Evolutionary conservation across 495 filamentous ascomycete species (phyloP), one percentile per base, ranked within the genome.

Genomic region (Daldinia childiae): DNA sequence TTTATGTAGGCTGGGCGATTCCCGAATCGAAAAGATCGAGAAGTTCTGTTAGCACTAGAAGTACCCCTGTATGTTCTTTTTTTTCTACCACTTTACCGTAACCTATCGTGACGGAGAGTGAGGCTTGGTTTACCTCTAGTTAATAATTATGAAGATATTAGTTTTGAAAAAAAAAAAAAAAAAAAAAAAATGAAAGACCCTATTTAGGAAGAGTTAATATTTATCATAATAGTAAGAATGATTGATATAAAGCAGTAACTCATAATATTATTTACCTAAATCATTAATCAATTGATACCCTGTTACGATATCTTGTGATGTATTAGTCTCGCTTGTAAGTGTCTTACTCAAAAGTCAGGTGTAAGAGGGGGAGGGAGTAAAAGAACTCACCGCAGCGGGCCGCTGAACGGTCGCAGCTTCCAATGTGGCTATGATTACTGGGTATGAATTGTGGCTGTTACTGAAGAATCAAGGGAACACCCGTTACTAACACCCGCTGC

Each of bases 341-440:
- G 34, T 36, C 34, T 36, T 36, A 14, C 34, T 36, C 12, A 36
- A 58, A 62, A 27, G 58, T 21, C 5, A 9, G 41, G 41, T 17
- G n/a, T 21, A 21, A 21, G 27, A 54, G 15, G 59, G 38, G 21
- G 38, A 17, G 32, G 30, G 57, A 38, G 57, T 27, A 21, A 56
- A 57, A 14, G 15, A 55, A 26, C 21, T 21, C 43, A 29, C 36
- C 26, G 34, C 48, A 32, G 27, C 51, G 8, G 67, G 62, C 63
- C 58, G 45, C 43, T 19, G 45, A 62, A 56, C 19, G 63, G 63
- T 36, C 58, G 36, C 58, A 71, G 58, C 43, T 58, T 36, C n/a
- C n/a, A n/a, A n/a, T n/a, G 69, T 71, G 64, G 69, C 69, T 72
- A 54, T 66, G 51, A 45, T 32, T n/a, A 62, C 21, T 51, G 29